Base-by-base conservation (phyloP, 352 stramenopile genomes). In the Pythium pyrilobum region DNA sequence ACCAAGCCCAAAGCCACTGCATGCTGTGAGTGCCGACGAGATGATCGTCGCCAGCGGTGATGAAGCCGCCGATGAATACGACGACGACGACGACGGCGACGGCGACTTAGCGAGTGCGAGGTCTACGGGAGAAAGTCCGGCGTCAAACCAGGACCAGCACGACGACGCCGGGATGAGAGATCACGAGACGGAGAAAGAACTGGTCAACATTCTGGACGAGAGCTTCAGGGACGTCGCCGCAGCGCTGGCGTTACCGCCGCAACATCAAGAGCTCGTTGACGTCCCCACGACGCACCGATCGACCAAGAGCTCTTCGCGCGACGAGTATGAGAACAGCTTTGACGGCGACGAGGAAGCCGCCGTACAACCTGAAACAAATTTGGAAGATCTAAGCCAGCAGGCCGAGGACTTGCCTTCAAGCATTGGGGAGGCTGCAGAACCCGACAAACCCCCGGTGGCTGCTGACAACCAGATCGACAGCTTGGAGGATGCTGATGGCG, bases 131-230 rank as follows among this genome's bases (percentile, higher is more conserved):
- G 25, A n/a, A 48, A 44, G 16, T 29, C 15, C n/a, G 23, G 31
- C 11, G 13, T 12, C 5, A 5, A 28, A 37, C n/a, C 5, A 40
- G 20, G 10, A 25, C 29, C 18, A 49, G 25, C 36, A 41, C 16
- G 28, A 4, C 15, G 6, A n/a, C 28, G 15, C 16, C 3, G 21
- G 16, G 0, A 20, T 51, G 12, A 37, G 44, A 10, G 59, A 66
- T 31, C 12, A n/a, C 9, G 52, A 62, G 34, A 43, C 47, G 1
- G 53, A 62, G 24, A 54, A 67, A 13, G 78, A 87, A 20, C 67
- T 89, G 6, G 70, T 87, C 18, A 54, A 59, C 28, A 75, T 89
- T 15, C 62, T 87, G 5, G 78, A 89, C 18, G 78, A 89, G 27
- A 86, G 69, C 52, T 53, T 64, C 33, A 31, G 47, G 25, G 47